These are phyloP conservation scores for Lactarius tabidus DNA, from an alignment of 768 basidiomycete species.

Conservation along the genomic window DNA sequence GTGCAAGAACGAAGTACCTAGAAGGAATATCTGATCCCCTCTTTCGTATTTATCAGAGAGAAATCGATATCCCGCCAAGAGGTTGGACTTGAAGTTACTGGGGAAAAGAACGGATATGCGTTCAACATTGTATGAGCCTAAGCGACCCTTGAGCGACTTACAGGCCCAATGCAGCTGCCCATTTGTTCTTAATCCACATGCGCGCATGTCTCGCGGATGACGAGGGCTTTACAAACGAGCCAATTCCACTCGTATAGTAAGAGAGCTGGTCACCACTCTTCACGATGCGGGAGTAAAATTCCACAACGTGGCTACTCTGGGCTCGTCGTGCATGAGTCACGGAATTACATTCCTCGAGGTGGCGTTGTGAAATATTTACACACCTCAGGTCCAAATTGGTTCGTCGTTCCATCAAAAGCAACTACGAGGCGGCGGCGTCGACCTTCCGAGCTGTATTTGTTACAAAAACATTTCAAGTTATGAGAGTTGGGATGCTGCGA, in stretches of 20 bases:
- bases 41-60: conserved; percentile 37
- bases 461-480: too few relatives aligned
- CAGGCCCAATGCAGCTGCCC: conserved; percentile 33
- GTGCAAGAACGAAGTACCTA: too few relatives aligned
- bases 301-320: conserved; percentile 37
- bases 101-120: too few relatives aligned
- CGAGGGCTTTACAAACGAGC: conserved; percentile 33
- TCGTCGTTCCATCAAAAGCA: not conserved
- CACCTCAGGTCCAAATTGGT: not conserved
- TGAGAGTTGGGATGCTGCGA: too few relatives aligned
- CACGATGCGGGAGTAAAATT: conserved; percentile 36
- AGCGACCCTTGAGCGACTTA: too few relatives aligned
- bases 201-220: conserved; percentile 25
- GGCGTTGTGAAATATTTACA: not conserved
- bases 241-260: conserved; percentile 40
- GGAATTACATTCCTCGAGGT: too few relatives aligned
- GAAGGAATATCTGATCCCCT: conserved; percentile 39
- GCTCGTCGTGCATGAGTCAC: not conserved
- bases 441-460: too few relatives aligned
- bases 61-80: conserved; percentile 40
- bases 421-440: not conserved
- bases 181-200: conserved; percentile 32
- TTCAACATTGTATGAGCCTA: too few relatives aligned
- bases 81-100: conserved; percentile 37
- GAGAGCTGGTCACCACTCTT: conserved; percentile 36